A percentile compares a stretch with the other conserved stretches of the same genome.
Evolutionary conservation across 495 filamentous ascomycete genomes (phyloP).

Genomic region (Staphylotrichum longicolle): DNA sequence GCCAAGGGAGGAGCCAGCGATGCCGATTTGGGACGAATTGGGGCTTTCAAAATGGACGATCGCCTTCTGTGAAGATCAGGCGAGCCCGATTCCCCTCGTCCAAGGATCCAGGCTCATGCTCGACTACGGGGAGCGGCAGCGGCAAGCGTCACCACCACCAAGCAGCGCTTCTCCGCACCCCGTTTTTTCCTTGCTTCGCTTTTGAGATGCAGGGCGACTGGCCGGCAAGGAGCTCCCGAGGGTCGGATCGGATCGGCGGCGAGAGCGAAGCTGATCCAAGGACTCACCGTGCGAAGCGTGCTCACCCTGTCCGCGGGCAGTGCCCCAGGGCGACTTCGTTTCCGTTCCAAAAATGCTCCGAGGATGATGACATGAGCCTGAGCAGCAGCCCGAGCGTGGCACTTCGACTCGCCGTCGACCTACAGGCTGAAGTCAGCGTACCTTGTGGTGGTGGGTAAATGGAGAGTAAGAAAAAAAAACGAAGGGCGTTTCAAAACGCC

Average conservation of each 20-base stretch:
- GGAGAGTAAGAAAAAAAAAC: not conserved
- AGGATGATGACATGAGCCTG: slow-evolving; percentile 8
- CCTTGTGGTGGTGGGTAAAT: too few relatives aligned
- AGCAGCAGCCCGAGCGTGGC: slow-evolving; percentile 13
- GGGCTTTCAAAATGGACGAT: slow-evolving; percentile 11
- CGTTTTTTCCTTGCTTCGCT: not conserved
- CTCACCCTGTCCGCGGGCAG: not conserved
- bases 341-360: slow-evolving; percentile 18
- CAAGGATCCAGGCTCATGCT: not conserved
- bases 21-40: slow-evolving; percentile 5
- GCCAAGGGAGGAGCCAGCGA: slow-evolving; percentile 4
- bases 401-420: slow-evolving; percentile 5
- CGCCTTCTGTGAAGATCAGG: slow-evolving; percentile 10
- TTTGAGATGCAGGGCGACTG: not conserved
- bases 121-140: too few relatives aligned
- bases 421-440: not conserved
- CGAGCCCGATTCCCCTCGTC: not conserved
- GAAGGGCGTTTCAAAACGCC: slow-evolving; percentile 11
- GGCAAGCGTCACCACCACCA: too few relatives aligned
- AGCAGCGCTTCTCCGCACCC: not conserved
- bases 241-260: slow-evolving; percentile 16
- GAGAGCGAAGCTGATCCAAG: slow-evolving; percentile 9
- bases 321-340: slow-evolving; percentile 7
- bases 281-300: too few relatives aligned
- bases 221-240: not conserved